Conservation (phyloP, 1,284 basidiomycete genomes). For the Sanguinoderma infundibulare region DNA sequence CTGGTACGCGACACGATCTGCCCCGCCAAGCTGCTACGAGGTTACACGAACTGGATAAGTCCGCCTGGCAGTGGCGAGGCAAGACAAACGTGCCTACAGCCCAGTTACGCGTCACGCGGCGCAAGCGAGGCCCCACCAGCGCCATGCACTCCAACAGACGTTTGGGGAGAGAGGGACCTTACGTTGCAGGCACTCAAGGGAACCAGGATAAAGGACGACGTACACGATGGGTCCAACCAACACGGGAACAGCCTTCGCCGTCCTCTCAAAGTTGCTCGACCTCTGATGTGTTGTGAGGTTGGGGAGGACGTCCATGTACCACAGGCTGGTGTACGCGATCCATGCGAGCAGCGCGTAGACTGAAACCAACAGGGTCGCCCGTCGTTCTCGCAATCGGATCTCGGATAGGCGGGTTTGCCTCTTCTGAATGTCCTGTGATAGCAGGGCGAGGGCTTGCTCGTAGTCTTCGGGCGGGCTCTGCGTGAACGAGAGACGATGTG, state of each 20-base stretch:
- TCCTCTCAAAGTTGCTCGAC: constrained; percentile 50
- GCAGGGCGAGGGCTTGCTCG: constrained; percentile 65
- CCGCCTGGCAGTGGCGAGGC: no score
- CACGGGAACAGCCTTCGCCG: constrained; percentile 57
- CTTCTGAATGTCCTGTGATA: constrained; percentile 72
- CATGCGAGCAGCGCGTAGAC: constrained; percentile 83
- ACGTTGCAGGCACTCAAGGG: no score
- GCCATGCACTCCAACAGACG: no score
- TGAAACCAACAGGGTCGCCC: constrained; percentile 82
- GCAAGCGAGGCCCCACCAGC: no score
- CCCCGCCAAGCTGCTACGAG: no score
- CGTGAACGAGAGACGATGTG: neutral
- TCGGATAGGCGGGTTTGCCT: constrained; percentile 85
- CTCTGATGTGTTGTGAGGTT: constrained; percentile 36
- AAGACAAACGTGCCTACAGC: no score
- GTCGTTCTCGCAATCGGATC: constrained; percentile 85
- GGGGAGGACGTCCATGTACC: constrained; percentile 78
- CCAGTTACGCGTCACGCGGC: no score
- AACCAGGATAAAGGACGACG: constrained; percentile 37
- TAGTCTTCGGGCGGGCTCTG: constrained; percentile 62
- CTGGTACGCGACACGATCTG: no score
- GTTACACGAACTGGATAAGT: no score
- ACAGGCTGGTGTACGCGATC: constrained; percentile 80
- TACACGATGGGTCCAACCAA: constrained; percentile 82
- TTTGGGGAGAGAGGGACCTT: no score